Base-by-base conservation (phyloP, 495 filamentous ascomycete genomes). In the Margaritispora aquatica region DNA sequence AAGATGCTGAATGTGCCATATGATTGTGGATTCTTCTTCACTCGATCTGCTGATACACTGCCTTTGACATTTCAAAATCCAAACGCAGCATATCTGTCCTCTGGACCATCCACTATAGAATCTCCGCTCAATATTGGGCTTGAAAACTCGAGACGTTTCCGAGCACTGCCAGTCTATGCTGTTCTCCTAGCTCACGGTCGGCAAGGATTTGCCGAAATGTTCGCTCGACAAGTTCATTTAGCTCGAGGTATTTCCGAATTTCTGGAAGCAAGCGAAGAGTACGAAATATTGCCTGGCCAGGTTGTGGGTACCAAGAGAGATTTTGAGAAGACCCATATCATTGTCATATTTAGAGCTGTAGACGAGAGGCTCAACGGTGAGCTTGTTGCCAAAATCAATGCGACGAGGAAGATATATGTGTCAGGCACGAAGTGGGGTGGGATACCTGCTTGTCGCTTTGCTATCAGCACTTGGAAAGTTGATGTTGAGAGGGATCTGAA, bases 1-100 rank as follows among this genome's bases (percentile, higher is more conserved):
- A 96, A 97, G 67, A 72, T 96, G 5, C 78, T 97, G n/a, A 97
- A 97, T 63, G 91, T 96, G 75, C 92, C 93, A 2, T 97, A 97
- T 61, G 93, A 97, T 70, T 92, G 84, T 63, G 93, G 93, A 15
- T 88, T 96, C 70, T 96, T 95, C 78, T 79, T 96, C 62, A 86
- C 82, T 62, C 84, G 85, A 9, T 75, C 88, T 54, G 72, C 79
- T 0, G 63, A 74, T 2, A 69, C 85, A 26, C 77, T 84, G 0
- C 70, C 71, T 11, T 71, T 81, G 3, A 88, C 90, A 1, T 96
- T 94, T 71, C 76, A 83, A 51, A 97, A 97, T 75, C 78, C 88
- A 21, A 92, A 90, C 67, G 92, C 92, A 3, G 88, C 88, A 0
- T 97, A 96, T 68, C 78, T 97, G 36, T 76, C 77, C 4, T 64